phyloP scores from a whole-genome alignment of 1,284 basidiomycete genomes.

The Cystobasidium slooffiae region DNA sequence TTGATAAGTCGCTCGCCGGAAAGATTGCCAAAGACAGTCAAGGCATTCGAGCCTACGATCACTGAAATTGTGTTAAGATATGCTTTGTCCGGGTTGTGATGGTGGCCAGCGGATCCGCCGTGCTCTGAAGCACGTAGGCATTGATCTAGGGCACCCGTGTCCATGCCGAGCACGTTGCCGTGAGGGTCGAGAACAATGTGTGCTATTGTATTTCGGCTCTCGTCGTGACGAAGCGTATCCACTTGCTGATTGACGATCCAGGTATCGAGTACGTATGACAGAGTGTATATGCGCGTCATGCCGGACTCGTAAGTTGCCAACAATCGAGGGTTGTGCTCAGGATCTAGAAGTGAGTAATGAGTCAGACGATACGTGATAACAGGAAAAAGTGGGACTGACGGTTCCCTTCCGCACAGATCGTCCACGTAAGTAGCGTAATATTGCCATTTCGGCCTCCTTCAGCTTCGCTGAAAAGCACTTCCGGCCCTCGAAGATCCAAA shows the following conservation, averaged over 20 bases:
- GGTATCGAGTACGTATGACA: constrained; percentile 33
- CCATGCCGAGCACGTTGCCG: constrained; percentile 19
- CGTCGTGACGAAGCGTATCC: constrained; percentile 14
- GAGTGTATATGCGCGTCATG: constrained; percentile 22
- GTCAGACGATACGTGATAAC: background rate
- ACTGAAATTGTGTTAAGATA: constrained; percentile 28
- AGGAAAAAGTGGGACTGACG: constrained; percentile 1
- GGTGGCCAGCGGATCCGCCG: background rate
- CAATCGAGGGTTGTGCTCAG: constrained; percentile 27
- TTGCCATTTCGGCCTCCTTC: constrained; percentile 6
- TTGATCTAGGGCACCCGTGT: constrained; percentile 21
- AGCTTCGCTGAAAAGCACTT: constrained; percentile 31
- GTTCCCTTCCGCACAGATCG: constrained; percentile 34
- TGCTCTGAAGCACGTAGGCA: constrained; percentile 24
- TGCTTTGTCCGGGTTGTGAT: background rate
- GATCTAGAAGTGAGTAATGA: background rate
- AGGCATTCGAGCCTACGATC: constrained; percentile 1
- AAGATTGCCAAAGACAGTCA: constrained; percentile 34
- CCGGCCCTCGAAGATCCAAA: constrained; percentile 37
- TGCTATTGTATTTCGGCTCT: background rate
- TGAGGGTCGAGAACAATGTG: constrained; percentile 20
- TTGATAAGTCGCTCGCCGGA: constrained; percentile 31
- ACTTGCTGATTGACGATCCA: constrained; percentile 41
- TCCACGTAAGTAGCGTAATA: constrained; percentile 22
- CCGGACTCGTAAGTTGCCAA: constrained; percentile 24